Evolutionary conservation across 2,329 filamentous ascomycete genomes (phyloP).

Genomic region (Stromatinia cepivora): DNA sequence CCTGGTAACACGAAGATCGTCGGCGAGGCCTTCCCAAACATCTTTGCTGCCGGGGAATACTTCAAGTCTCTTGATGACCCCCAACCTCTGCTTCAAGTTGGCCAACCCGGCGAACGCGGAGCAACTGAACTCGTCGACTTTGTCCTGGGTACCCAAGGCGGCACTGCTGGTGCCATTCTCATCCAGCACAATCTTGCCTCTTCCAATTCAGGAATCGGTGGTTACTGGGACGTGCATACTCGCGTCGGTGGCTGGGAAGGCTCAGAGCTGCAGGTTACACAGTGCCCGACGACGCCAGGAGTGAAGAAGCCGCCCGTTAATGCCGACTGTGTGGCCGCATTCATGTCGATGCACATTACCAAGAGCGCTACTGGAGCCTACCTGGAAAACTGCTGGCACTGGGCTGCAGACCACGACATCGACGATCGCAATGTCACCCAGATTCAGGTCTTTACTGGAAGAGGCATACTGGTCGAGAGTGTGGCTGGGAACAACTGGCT

Average conservation of each 20-base stretch:
- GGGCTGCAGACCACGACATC: conserved; percentile 16
- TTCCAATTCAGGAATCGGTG: conserved; percentile 35
- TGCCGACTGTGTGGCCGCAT: conserved; percentile 14
- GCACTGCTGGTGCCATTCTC: conserved; percentile 42
- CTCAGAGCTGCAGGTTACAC: conserved; percentile 35
- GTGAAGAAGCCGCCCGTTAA: conserved; percentile 32
- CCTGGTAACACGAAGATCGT: conserved; percentile 45
- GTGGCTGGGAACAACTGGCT: conserved; percentile 26
- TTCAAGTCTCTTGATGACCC: conserved; percentile 41
- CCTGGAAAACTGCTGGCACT: conserved; percentile 21
- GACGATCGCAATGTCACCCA: conserved; percentile 11
- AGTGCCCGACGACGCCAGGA: conserved; percentile 37
- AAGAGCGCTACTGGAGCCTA: background rate
- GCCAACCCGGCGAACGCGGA: background rate
- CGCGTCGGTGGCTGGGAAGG: conserved; percentile 43
- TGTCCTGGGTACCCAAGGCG: conserved; percentile 41
- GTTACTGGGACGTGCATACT: conserved; percentile 42
- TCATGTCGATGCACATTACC: conserved; percentile 20
- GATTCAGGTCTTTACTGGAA: background rate
- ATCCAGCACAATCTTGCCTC: conserved; percentile 36
- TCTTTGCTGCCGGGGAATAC: conserved; percentile 41
- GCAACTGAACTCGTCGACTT: conserved; percentile 42
- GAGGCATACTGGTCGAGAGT: conserved; percentile 16
- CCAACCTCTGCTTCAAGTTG: conserved; percentile 28
- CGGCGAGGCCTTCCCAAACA: conserved; percentile 46